phyloP scores from a whole-genome alignment of 768 basidiomycete genomes.

The Agaricus blazei region DNA sequence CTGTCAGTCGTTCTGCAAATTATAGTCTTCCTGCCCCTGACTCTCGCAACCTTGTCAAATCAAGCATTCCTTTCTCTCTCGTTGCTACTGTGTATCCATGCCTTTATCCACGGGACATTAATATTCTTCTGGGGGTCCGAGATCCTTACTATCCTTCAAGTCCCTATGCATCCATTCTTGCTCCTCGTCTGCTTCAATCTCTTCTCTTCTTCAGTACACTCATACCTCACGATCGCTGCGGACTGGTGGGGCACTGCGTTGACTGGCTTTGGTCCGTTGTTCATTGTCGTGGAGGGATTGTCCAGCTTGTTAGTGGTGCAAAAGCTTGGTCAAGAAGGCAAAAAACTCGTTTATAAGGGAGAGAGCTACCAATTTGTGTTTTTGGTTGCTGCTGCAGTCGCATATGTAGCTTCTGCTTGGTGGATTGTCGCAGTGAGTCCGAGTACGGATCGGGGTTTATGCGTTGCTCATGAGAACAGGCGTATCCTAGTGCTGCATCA shows the following conservation, averaged over 20 bases:
- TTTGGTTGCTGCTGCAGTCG: constrained; percentile 69
- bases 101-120: constrained; percentile 79
- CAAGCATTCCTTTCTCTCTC: constrained; percentile 80
- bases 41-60: constrained; percentile 76
- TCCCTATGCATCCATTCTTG: constrained; percentile 84
- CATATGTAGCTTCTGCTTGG: constrained; percentile 80
- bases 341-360: constrained; percentile 60
- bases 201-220: constrained; percentile 61
- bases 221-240: constrained; percentile 51
- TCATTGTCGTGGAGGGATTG: constrained; percentile 79
- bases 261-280: constrained; percentile 68
- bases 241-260: constrained; percentile 72
- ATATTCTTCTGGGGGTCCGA: constrained; percentile 67
- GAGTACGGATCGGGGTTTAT: neutral
- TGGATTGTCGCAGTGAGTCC: constrained; percentile 76
- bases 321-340: constrained; percentile 74
- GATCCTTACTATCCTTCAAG: constrained; percentile 70
- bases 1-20: constrained; percentile 77
- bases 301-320: constrained; percentile 82
- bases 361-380: constrained; percentile 75
- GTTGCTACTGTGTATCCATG: constrained; percentile 68
- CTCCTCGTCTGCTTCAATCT: constrained; percentile 85
- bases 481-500: constrained; percentile 77
- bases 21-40: constrained; percentile 78
- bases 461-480: constrained; percentile 32